Evolutionary conservation across 225 moss, liverwort and hornwort species (phyloP).

Genomic region (Climacium dendroides): DNA sequence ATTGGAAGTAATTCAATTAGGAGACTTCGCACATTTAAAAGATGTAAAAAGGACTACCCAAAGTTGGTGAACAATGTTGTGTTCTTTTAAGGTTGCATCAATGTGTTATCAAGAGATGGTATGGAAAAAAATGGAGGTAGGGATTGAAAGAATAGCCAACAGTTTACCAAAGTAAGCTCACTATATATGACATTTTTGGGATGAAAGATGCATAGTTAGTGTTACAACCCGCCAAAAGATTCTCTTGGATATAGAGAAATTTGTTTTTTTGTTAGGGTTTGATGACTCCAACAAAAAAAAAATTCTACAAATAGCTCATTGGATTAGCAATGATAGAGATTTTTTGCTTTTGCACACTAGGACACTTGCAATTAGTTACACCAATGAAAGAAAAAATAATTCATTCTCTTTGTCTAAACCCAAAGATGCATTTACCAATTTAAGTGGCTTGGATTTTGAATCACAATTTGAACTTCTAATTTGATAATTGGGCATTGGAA

Average conservation of each 20-base stretch:
- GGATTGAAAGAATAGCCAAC: not conserved
- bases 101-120: not conserved
- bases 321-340: not conserved
- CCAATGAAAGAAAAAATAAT: rapidly evolving
- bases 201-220: rapidly evolving
- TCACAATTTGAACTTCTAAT: not conserved
- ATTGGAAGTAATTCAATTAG: not conserved
- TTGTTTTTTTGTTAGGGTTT: not conserved
- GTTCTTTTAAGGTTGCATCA: rapidly evolving
- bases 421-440: not conserved
- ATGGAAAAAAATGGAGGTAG: not conserved
- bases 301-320: not conserved
- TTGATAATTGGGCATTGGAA: not conserved
- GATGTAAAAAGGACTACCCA: not conserved
- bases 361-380: not conserved
- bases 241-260: not conserved
- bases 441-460: not conserved
- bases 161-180: not conserved
- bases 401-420: not conserved
- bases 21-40: not conserved
- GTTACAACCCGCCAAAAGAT: not conserved
- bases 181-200: not conserved
- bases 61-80: not conserved
- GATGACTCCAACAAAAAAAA: not conserved
- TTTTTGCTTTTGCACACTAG: not conserved